Evolutionary conservation across 2,329 filamentous ascomycete species (phyloP), one percentile per base, ranked within the genome.

Genomic region (Alternaria triticina): DNA sequence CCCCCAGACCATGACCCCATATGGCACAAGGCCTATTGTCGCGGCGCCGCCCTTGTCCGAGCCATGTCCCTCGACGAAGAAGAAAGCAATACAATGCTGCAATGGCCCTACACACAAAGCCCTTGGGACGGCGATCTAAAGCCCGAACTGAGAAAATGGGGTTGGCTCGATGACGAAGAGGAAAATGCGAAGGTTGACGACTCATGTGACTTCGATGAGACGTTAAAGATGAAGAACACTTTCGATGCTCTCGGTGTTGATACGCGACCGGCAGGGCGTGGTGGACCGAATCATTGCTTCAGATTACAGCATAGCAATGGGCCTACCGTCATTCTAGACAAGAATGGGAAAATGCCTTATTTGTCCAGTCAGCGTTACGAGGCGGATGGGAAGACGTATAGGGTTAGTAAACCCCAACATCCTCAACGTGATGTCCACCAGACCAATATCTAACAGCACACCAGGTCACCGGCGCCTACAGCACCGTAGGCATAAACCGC

Each of bases 251-350:
- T 68, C 5, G 46, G 50, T 15, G 15, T 63, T 7, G 22, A 61
- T 8, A 20, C 58, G 4, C 28, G 57, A 11, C 50, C 54, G 2
- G 54, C 46, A 11, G 30, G 22, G 2, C 27, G 20, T 13, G 64
- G 59, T 22, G 66, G 66, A 3, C 58, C 58, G 10, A 68, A 68
- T 20, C 23, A 61, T 1, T 67, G 62, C 17, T 67, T 61, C 15
- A 27, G 40, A 15, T 22, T 59, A 4, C 45, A 58, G 15, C 61
- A 65, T 30, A 46, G 44, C 6, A 17, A 45, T 13, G 54, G 61
- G 6, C 46, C 54, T 10, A 43, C 52, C 3, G 45, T 66, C 13
- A 33, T 47, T 4, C 44, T 15, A 6, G 58, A 55, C 13, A n/a
- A 56, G 6, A 7, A 50, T 5, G 43, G 40, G 12, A 28, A 54